phyloP scores from a whole-genome alignment of 169 alveolate genomes.

The Plasmodium knowlesi region DNA sequence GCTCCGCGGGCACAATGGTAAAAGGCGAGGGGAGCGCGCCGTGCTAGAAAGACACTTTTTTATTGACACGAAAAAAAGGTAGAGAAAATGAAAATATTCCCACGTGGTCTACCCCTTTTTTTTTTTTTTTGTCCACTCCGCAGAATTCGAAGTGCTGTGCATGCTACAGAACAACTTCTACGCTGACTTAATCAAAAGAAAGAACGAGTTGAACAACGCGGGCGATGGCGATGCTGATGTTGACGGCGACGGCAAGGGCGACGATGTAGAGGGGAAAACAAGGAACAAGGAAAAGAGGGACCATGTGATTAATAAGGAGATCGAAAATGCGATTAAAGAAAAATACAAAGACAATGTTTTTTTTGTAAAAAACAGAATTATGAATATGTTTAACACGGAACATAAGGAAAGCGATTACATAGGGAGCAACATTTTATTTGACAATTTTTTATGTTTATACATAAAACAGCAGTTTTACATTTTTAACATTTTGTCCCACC shows the following conservation, averaged over 20 bases:
- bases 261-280: not conserved
- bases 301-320: not conserved
- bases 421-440: slow-evolving; percentile 36
- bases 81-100: not conserved
- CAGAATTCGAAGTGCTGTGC: slow-evolving; percentile 57
- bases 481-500: slow-evolving; percentile 55
- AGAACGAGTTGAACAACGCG: not conserved
- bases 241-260: slow-evolving; percentile 3
- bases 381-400: slow-evolving; percentile 60
- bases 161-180: slow-evolving; percentile 46
- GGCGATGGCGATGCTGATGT: not conserved
- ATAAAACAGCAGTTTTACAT: slow-evolving; percentile 63
- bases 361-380: slow-evolving; percentile 28
- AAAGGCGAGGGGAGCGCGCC: not conserved
- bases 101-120: not conserved
- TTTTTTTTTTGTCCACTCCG: not conserved
- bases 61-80: not conserved
- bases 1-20: slow-evolving; percentile 63
- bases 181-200: slow-evolving; percentile 4
- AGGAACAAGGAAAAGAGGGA: not conserved
- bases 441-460: slow-evolving; percentile 56
- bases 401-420: slow-evolving; percentile 23
- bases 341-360: slow-evolving; percentile 52
- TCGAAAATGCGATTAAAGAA: not conserved
- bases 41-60: not conserved